phyloP scores from a whole-genome alignment of 129 eudicot species.

The Logfia minima region DNA sequence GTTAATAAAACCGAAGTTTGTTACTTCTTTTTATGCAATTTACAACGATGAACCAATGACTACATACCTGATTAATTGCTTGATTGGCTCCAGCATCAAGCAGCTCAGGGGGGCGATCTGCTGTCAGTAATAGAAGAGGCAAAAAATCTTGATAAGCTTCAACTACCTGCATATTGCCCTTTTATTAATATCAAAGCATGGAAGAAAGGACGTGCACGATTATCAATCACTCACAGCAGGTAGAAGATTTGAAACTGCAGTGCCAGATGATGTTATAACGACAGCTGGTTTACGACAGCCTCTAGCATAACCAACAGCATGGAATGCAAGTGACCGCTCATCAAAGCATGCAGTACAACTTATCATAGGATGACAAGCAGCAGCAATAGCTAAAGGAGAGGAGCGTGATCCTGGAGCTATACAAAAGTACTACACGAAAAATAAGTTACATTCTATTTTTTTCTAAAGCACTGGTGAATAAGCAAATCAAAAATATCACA shows the following conservation, averaged over 20 bases:
- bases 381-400: constrained; percentile 94
- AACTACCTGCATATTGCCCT: constrained; percentile 58
- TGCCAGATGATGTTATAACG: constrained; percentile 92
- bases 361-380: constrained; percentile 75
- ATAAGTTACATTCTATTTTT: constrained; percentile 32
- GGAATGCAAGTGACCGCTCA: constrained; percentile 94
- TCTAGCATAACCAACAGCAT: constrained; percentile 91
- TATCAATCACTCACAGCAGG: constrained; percentile 77
- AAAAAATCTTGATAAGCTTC: constrained; percentile 96
- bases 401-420: constrained; percentile 99
- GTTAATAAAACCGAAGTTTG: neutral
- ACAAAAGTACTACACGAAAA: constrained; percentile 78
- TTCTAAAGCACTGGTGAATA: neutral
- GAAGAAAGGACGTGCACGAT: neutral
- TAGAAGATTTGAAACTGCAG: constrained; percentile 93
- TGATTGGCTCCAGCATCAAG: constrained; percentile 92
- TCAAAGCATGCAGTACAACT: constrained; percentile 79
- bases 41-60: neutral
- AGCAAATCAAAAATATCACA: constrained; percentile 4
- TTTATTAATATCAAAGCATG: neutral
- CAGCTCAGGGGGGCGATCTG: constrained; percentile 96
- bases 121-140: constrained; percentile 83
- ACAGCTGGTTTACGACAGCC: constrained; percentile 86
- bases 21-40: neutral
- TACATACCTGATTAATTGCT: constrained; percentile 80